Evolutionary conservation across 352 stramenopile genomes (phyloP).

Genomic region (Phytophthora ramorum): DNA sequence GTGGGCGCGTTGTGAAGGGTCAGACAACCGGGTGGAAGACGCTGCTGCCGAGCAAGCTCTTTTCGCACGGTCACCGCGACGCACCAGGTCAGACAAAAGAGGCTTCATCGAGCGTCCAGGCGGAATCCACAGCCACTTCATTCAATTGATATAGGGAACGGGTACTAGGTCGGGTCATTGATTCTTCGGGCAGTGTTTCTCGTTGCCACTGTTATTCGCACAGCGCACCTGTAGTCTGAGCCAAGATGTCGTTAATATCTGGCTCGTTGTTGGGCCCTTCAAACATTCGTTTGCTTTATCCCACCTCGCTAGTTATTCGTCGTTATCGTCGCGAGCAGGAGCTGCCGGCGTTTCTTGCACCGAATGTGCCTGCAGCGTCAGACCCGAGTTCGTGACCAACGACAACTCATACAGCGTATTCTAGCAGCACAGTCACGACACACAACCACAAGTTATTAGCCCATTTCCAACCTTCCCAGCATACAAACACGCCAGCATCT

Average conservation of each 20-base stretch:
- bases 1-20: conserved; percentile 17
- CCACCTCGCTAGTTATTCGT: conserved; percentile 23
- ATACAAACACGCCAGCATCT: neutral
- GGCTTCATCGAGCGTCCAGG: conserved; percentile 12
- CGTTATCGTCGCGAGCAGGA: conserved; percentile 19
- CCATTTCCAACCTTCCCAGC: neutral
- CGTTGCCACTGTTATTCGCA: neutral
- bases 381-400: conserved; percentile 72
- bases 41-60: conserved; percentile 24
- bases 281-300: neutral
- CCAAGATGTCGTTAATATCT: neutral
- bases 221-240: neutral
- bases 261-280: neutral
- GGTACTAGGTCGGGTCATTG: neutral
- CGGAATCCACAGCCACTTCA: conserved; percentile 12
- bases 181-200: neutral
- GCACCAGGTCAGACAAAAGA: conserved; percentile 20
- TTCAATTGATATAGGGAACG: conserved; percentile 7
- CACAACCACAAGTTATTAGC: neutral
- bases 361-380: conserved; percentile 56
- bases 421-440: conserved; percentile 30
- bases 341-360: conserved; percentile 38
- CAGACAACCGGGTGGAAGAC: conserved; percentile 23
- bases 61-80: conserved; percentile 10
- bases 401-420: conserved; percentile 95